Evolutionary conservation across 805 yeast species (phyloP).

Genomic region (Priceomyces fermenticarens): DNA sequence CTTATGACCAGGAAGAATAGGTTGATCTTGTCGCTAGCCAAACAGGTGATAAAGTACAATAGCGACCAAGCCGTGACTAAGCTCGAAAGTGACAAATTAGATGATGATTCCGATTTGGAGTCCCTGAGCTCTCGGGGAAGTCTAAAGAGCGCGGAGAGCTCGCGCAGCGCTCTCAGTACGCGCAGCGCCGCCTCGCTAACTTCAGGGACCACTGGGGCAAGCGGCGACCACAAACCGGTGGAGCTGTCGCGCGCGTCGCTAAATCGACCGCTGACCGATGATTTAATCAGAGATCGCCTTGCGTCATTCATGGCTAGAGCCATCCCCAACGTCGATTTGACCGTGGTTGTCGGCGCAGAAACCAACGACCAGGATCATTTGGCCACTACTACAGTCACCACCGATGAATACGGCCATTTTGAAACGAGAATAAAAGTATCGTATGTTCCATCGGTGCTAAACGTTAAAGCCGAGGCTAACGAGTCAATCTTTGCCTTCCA

Average conservation of each 20-base stretch:
- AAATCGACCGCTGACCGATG: constrained; percentile 31
- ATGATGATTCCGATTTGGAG: constrained; percentile 26
- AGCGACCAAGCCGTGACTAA: constrained; percentile 21
- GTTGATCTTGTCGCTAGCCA: constrained; percentile 63
- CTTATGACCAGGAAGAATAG: constrained; percentile 67
- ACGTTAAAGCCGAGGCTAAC: constrained; percentile 46
- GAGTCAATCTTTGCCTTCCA: constrained; percentile 47
- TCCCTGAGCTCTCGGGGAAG: constrained; percentile 12
- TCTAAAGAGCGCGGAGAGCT: too few species aligned
- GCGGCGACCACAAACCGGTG: not conserved
- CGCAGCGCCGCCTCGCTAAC: constrained; percentile 4
- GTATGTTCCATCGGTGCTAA: constrained; percentile 60
- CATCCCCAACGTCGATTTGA: constrained; percentile 54
- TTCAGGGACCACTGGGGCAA: constrained; percentile 3
- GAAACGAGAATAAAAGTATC: constrained; percentile 48
- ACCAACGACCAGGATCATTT: constrained; percentile 25
- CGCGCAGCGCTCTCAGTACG: too few species aligned
- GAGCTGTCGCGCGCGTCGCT: not conserved
- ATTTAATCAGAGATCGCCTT: constrained; percentile 58
- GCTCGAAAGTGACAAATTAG: constrained; percentile 23
- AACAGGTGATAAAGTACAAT: constrained; percentile 54
- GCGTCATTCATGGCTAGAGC: constrained; percentile 68
- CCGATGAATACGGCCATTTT: constrained; percentile 71
- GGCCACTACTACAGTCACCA: constrained; percentile 31
- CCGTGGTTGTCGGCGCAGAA: constrained; percentile 55